Evolutionary conservation across 202 grass and related monocot genomes (phyloP).

Genomic region (Hordeum pubiflorum): DNA sequence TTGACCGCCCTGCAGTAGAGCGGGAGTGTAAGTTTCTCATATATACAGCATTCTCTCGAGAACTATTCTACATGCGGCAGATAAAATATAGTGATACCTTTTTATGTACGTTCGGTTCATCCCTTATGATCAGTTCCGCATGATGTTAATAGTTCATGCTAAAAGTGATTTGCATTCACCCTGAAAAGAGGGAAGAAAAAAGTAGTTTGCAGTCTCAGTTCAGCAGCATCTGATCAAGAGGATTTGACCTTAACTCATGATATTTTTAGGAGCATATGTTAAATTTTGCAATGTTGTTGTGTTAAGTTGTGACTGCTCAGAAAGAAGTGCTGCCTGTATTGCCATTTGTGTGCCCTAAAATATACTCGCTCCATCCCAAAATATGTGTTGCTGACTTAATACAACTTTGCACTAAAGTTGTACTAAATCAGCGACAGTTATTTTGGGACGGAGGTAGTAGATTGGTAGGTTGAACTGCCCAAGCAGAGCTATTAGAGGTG

Average conservation of each 20-base stretch:
- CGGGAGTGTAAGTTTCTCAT: not conserved
- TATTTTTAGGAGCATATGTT: not conserved
- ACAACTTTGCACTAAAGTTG: no score
- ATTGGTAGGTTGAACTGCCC: not conserved
- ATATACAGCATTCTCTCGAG: not conserved
- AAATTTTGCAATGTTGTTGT: not conserved
- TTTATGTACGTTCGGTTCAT: not conserved
- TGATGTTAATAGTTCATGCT: not conserved
- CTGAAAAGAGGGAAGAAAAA: not conserved
- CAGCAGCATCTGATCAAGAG: not conserved
- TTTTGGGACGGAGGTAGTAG: not conserved
- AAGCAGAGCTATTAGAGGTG: not conserved
- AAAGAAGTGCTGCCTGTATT: not conserved
- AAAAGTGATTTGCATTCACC: not conserved
- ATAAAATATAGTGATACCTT: not conserved
- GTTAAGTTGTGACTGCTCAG: not conserved
- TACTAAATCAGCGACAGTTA: no score
- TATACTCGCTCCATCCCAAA: not conserved
- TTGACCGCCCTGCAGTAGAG: conserved; percentile 11
- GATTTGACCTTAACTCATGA: not conserved
- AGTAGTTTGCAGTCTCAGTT: not conserved
- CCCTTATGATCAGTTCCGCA: not conserved
- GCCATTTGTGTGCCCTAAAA: not conserved
- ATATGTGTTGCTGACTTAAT: no score
- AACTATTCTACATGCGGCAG: not conserved